Base-by-base conservation (phyloP, 2,329 filamentous ascomycete species). In the Zymoseptoria crescenta region DNA sequence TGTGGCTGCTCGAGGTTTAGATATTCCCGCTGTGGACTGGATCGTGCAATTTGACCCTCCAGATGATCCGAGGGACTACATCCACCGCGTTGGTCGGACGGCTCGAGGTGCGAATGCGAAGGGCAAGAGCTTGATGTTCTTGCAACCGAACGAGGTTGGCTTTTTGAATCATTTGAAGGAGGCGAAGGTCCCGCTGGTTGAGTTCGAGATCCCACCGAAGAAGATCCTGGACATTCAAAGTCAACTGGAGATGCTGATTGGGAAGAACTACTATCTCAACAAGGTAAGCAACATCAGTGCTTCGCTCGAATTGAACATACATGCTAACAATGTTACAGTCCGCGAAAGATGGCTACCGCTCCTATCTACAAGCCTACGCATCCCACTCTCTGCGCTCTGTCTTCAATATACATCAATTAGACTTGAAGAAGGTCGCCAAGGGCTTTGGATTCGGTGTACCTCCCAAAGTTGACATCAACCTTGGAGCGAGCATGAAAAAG, bases 11-110 rank as follows among this genome's bases (percentile, higher is more conserved):
- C 83, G 94, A 79, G 94, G 94, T 41, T 82, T 99, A 54, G 94
- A 97, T 81, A 96, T 97, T 64, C 93, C 93, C 0, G 87, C 89
- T 21, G 93, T 97, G 50, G 93, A 97, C 77, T 97, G 89, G 87
- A 95, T 96, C 67, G 86, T 96, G 62, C 92, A 97, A 75, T 96
- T 95, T 70, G 94, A 96, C 68, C 93, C 92, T 9, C 73, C 73
- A 5, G 73, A 74, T 66, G 73, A 74, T 61, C 73, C 73, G 45
- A 64, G 88, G 67, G 89, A 94, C 73, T 95, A 97, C 76, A 95
- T 96, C 69, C 94, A 99, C 79, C 89, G 94, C 60, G 94, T 97
- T 16, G 94, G 94, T 67, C 90, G 94, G 69, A 99, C 94, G 3
- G 94, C 94, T 0, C 83, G 94, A 75, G 93, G 92, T 56, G 81